Conservation (phyloP, 1,284 basidiomycete genomes). For the Anthracocystis panici-leucophaei region DNA sequence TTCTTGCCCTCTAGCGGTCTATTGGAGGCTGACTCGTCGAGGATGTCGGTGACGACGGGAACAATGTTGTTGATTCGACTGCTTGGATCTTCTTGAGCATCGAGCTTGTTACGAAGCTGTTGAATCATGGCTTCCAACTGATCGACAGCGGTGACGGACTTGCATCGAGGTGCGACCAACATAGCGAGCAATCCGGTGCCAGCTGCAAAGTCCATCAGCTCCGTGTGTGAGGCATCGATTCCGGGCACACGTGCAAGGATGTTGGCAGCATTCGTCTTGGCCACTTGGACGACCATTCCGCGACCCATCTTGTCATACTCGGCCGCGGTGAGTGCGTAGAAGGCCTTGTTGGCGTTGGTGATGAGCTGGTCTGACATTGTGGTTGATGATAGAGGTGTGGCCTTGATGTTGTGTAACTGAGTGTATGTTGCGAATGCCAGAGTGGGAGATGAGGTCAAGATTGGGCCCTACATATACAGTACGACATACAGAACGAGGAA, state of each 20-base stretch:
- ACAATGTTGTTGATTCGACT: slow-evolving; percentile 22
- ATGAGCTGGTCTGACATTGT: slow-evolving; percentile 31
- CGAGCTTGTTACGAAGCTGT: slow-evolving; percentile 41
- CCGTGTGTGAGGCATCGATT: slow-evolving; percentile 10
- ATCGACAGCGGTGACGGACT: slow-evolving; percentile 36
- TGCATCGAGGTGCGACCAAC: slow-evolving; percentile 38
- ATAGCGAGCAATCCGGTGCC: slow-evolving; percentile 48
- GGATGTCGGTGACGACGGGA: slow-evolving; percentile 26
- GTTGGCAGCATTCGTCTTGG: slow-evolving; percentile 39
- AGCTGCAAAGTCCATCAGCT: slow-evolving; percentile 46
- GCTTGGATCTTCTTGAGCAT: slow-evolving; percentile 11
- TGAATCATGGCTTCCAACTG: slow-evolving; percentile 42
- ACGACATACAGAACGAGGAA: neutral
- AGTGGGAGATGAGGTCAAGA: neutral
- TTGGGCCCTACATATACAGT: neutral
- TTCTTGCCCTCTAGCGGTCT: slow-evolving; percentile 14
- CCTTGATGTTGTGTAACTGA: too few relatives aligned
- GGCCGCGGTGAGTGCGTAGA: slow-evolving; percentile 45
- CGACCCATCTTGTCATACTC: slow-evolving; percentile 46
- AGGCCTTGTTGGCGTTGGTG: slow-evolving; percentile 45
- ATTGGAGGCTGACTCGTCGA: neutral
- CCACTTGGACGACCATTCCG: slow-evolving; percentile 35
- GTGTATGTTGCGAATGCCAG: neutral
- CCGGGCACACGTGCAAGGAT: slow-evolving; percentile 38
- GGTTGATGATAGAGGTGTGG: neutral